These are phyloP conservation scores for Cryptococcus sp. DNA, from an alignment of 1,284 basidiomycete genomes.

Conservation along the genomic window DNA sequence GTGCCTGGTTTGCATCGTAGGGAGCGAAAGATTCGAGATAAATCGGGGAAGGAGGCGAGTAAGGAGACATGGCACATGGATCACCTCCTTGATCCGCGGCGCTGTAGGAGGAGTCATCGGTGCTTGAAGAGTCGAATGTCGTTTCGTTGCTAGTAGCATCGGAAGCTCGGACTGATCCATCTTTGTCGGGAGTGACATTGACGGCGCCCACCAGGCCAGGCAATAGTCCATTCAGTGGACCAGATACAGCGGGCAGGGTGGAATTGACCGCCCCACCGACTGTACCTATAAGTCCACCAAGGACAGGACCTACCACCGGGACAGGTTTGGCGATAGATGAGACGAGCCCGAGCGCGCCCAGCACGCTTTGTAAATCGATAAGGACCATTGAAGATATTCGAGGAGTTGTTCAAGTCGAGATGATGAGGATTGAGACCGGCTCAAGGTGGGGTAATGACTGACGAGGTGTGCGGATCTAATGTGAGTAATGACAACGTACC, in stretches of 20 bases:
- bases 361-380: conserved; percentile 26
- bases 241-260: conserved; percentile 8
- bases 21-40: conserved; percentile 51
- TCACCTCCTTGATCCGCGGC: conserved; percentile 4
- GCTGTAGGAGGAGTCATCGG: neutral
- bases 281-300: conserved; percentile 21
- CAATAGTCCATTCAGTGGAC: conserved; percentile 12
- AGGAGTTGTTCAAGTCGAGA: neutral
- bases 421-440: neutral
- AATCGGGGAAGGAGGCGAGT: conserved; percentile 22
- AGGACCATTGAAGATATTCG: conserved; percentile 13
- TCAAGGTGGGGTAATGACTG: neutral
- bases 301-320: conserved; percentile 20
- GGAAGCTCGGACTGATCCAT: neutral
- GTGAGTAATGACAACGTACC: neutral
- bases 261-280: conserved; percentile 16
- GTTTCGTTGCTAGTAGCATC: neutral
- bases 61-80: conserved; percentile 16
- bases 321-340: conserved; percentile 28
- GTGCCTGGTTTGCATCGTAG: conserved; percentile 54
- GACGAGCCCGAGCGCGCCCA: conserved; percentile 23
- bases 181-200: neutral
- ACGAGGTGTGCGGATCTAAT: neutral
- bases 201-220: conserved; percentile 10
- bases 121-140: neutral